phyloP scores from a whole-genome alignment of 2,329 filamentous ascomycete genomes.

The Sporothrix variecibatus region DNA sequence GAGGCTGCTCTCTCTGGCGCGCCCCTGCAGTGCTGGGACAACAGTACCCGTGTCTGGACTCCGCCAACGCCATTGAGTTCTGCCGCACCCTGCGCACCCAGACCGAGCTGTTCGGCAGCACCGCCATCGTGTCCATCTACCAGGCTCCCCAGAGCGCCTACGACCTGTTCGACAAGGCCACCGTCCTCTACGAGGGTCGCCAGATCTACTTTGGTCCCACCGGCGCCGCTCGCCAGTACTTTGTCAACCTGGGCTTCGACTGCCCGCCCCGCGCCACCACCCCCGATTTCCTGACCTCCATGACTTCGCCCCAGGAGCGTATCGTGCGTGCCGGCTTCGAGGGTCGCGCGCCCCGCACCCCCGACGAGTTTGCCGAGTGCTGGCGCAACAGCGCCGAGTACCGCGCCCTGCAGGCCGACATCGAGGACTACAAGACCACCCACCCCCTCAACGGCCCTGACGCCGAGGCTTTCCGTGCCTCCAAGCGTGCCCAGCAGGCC shows the following conservation, averaged over 20 bases:
- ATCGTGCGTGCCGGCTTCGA: constrained; percentile 58
- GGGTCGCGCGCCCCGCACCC: constrained; percentile 57
- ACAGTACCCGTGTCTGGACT: constrained; percentile 73
- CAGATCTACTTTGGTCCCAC: constrained; percentile 66
- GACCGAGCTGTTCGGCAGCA: constrained; percentile 66
- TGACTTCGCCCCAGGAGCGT: constrained; percentile 63
- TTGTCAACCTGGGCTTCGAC: constrained; percentile 66
- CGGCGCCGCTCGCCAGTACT: constrained; percentile 63
- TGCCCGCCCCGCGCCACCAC: constrained; percentile 68
- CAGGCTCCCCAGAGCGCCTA: constrained; percentile 67
- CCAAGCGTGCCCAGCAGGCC: constrained; percentile 57
- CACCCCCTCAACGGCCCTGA: constrained; percentile 60
- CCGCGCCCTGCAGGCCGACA: constrained; percentile 53
- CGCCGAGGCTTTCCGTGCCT: constrained; percentile 58
- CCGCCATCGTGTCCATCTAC: constrained; percentile 72
- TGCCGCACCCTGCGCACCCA: constrained; percentile 68
- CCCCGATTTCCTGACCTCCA: constrained; percentile 71
- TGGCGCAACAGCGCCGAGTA: constrained; percentile 60
- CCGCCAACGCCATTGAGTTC: constrained; percentile 74
- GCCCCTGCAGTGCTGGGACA: constrained; percentile 68
- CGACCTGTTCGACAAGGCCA: constrained; percentile 63
- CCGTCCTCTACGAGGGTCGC: constrained; percentile 60
- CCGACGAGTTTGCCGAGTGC: constrained; percentile 61
- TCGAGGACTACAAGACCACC: constrained; percentile 55
- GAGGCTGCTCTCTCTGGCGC: constrained; percentile 62